Evolutionary conservation across 805 yeast species (phyloP).

Genomic region (Torulaspora gathmanii): DNA sequence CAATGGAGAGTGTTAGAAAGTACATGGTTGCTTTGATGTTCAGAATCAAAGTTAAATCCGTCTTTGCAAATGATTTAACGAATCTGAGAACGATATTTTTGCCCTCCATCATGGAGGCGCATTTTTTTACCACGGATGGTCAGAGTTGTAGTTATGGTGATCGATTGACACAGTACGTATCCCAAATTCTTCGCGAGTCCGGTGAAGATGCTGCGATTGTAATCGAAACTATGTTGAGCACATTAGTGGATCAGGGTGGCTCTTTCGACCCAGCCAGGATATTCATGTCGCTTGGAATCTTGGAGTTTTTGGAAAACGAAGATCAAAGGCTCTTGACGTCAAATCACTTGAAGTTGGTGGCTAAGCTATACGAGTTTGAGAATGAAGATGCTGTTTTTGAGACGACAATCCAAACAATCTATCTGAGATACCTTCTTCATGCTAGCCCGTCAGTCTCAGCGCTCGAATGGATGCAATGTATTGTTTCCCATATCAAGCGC

Average conservation of each 20-base stretch:
- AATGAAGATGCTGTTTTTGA: slow-evolving; percentile 53
- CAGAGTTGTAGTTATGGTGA: slow-evolving; percentile 56
- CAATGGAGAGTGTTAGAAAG: slow-evolving; percentile 72
- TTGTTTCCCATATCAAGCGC: slow-evolving; percentile 39
- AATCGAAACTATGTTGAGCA: slow-evolving; percentile 36
- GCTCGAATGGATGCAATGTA: slow-evolving; percentile 32
- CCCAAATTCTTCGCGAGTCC: slow-evolving; percentile 13
- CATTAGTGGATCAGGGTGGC: slow-evolving; percentile 45
- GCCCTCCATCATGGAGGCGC: slow-evolving; percentile 59
- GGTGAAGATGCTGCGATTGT: slow-evolving; percentile 4
- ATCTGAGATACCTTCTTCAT: slow-evolving; percentile 43
- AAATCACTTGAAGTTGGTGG: slow-evolving; percentile 32
- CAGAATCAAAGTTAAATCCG: slow-evolving; percentile 44
- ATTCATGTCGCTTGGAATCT: slow-evolving; percentile 53
- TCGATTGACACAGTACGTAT: slow-evolving; percentile 44
- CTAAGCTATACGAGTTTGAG: slow-evolving; percentile 36
- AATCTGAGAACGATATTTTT: slow-evolving; percentile 42
- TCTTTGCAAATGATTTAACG: slow-evolving; percentile 42
- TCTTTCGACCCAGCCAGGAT: slow-evolving; percentile 69
- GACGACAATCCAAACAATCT: slow-evolving; percentile 47
- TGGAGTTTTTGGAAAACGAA: slow-evolving; percentile 43
- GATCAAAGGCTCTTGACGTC: slow-evolving; percentile 18
- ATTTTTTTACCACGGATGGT: slow-evolving; percentile 48
- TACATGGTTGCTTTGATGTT: slow-evolving; percentile 55
- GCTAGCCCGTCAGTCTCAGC: slow-evolving; percentile 31